Base-by-base conservation (phyloP, 805 yeast genomes). In the Candida caryicola region DNA sequence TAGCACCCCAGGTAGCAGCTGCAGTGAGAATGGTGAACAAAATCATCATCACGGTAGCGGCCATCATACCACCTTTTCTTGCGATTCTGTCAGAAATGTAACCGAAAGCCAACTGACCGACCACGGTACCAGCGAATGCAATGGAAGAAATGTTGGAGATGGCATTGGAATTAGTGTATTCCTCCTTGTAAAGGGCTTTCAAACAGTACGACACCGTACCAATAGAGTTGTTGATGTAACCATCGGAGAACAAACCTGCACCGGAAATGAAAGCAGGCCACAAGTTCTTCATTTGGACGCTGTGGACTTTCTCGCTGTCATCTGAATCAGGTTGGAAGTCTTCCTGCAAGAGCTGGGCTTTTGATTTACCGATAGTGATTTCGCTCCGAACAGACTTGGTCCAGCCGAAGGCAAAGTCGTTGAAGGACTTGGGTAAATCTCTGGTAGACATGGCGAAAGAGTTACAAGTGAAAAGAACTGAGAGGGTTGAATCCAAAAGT, bases 221-320 rank as follows among this genome's bases (percentile, higher is more conserved):
- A 40, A 87, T 84, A 37, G 93, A 81, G 64, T 86, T 87, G 60
- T 89, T 89, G 44, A 87, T 83, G 58, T 89, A 90, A 37, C 97
- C 97, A 63, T 91, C 98, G 26, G 95, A 82, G 63, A 90, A 89
- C 32, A 90, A 71, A 38, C 96, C 97, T 0, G 96, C 93, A 45
- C 97, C 97, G 1, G 95, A 81, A 29, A 50, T 39, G 34, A 57
- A 56, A 3, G 60, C 60, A 6, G 62, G 60, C 62, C 62, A 57
- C 33, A 54, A 45, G 47, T 53, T 57, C 34, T 53, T 56, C 46
- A 44, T 51, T 27, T 51, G 41, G 12, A 52, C 54, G 23, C 46
- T 44, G 19, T 33, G 37, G 2, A 30, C 43, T 14, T 37, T 37
- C 18, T 41, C 46, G 3, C 26, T 13, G 10, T 25, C 33, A 13